These are phyloP conservation scores for Arthrinium phaeospermum DNA, from an alignment of 2,329 filamentous ascomycete species.

Conservation along the genomic window DNA sequence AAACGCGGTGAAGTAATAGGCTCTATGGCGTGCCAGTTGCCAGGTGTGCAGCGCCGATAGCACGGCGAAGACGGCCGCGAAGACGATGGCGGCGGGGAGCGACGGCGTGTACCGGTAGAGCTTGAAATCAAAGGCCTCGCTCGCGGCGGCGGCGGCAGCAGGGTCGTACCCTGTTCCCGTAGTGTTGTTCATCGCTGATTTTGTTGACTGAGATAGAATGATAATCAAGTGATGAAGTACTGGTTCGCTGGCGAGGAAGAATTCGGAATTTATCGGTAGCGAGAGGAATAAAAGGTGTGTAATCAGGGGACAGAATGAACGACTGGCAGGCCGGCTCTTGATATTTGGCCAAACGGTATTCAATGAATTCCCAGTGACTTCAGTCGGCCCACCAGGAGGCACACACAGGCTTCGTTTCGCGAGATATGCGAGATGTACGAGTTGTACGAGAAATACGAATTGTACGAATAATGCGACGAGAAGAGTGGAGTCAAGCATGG, in stretches of 20 bases:
- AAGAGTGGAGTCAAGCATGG: background rate
- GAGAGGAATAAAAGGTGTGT: background rate
- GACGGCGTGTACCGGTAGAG: constrained; percentile 30
- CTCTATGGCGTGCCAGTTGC: constrained; percentile 19
- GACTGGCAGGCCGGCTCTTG: background rate
- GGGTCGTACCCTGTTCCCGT: background rate
- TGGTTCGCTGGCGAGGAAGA: background rate
- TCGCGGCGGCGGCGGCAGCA: background rate
- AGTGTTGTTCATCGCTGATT: background rate
- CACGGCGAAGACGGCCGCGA: constrained; percentile 25
- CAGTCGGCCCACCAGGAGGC: background rate
- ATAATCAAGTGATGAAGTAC: background rate
- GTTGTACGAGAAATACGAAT: background rate
- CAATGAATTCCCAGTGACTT: background rate
- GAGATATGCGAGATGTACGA: background rate
- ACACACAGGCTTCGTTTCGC: background rate
- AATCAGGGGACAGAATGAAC: background rate
- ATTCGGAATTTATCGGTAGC: background rate
- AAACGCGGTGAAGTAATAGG: constrained; percentile 29
- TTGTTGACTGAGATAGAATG: background rate
- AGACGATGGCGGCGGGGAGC: constrained; percentile 27
- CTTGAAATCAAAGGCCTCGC: constrained; percentile 27
- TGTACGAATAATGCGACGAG: background rate
- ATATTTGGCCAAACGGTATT: background rate
- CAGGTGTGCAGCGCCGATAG: constrained; percentile 25